Evolutionary conservation across 257 asterid species (phyloP).

Genomic region (Galeopsis tetrahit): DNA sequence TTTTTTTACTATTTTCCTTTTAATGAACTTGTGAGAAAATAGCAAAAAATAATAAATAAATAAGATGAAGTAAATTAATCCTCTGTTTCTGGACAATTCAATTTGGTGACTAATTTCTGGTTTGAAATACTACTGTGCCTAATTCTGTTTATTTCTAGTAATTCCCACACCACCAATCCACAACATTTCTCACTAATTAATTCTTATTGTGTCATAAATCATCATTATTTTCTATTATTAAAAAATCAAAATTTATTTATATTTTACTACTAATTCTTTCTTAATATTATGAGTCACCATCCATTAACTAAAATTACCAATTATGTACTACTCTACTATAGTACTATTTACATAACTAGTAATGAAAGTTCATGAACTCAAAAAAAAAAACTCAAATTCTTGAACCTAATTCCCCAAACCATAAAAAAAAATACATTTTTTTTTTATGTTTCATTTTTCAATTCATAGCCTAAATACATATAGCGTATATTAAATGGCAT

Average conservation of each 20-base stretch:
- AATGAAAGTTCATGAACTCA: too few relatives aligned
- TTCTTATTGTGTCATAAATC: background rate
- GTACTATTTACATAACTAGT: too few relatives aligned
- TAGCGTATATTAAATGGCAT: background rate
- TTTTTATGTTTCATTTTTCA: background rate
- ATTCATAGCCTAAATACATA: background rate
- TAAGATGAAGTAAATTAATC: background rate
- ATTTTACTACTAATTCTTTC: background rate
- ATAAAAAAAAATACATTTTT: too few relatives aligned
- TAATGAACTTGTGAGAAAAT: background rate
- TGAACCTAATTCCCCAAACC: too few relatives aligned
- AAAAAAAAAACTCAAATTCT: too few relatives aligned
- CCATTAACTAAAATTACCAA: background rate
- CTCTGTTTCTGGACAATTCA: constrained; percentile 38
- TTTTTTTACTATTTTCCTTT: background rate
- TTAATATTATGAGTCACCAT: background rate
- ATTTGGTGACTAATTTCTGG: constrained; percentile 34
- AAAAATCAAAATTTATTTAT: background rate
- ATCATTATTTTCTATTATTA: constrained; percentile 2
- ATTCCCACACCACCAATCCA: constrained; percentile 6
- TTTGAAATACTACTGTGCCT: constrained; percentile 9
- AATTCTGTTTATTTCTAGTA: constrained; percentile 22
- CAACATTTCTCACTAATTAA: constrained; percentile 5
- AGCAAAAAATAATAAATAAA: background rate
- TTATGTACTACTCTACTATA: too few relatives aligned